Evolutionary conservation across 495 filamentous ascomycete species (phyloP).

Genomic region (Daldinia caldariorum): DNA sequence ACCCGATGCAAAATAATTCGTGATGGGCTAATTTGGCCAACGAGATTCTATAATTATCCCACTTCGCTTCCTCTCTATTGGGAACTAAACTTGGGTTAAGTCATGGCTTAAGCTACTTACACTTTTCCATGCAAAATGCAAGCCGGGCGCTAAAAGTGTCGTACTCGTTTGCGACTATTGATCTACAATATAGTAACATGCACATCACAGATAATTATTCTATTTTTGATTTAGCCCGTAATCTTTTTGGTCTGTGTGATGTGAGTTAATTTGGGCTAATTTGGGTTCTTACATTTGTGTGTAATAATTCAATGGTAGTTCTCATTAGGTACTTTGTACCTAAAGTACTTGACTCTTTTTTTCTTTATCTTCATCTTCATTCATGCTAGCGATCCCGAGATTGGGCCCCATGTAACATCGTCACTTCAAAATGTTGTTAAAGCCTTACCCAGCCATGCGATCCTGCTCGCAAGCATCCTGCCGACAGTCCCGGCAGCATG

Average conservation of each 20-base stretch:
- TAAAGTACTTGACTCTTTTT: neutral
- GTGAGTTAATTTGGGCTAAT: slow-evolving; percentile 41
- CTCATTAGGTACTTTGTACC: neutral
- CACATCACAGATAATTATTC: slow-evolving; percentile 30
- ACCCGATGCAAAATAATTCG: slow-evolving; percentile 28
- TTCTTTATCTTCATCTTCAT: slow-evolving; percentile 13
- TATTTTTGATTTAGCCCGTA: slow-evolving; percentile 51
- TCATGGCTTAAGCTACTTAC: slow-evolving; percentile 6
- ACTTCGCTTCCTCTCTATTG: slow-evolving; percentile 15
- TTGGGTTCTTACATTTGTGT: slow-evolving; percentile 6
- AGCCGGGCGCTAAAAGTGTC: slow-evolving; percentile 39
- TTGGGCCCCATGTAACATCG: slow-evolving; percentile 38
- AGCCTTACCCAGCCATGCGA: slow-evolving; percentile 21
- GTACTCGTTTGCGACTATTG: slow-evolving; percentile 32
- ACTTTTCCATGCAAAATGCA: slow-evolving; percentile 37
- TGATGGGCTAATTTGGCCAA: slow-evolving; percentile 45
- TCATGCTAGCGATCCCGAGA: slow-evolving; percentile 39
- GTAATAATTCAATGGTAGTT: neutral
- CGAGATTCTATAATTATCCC: slow-evolving; percentile 46
- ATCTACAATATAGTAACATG: slow-evolving; percentile 14
- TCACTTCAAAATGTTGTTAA: slow-evolving; percentile 14
- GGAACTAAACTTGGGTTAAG: slow-evolving; percentile 40
- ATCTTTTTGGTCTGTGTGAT: slow-evolving; percentile 19
- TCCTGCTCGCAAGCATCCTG: slow-evolving; percentile 29
- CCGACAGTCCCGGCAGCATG: slow-evolving; percentile 37